Percentiles rank a stretch among this genome's conserved stretches.
These are phyloP conservation scores for Mallotus repandus DNA, from an alignment of 441 rosid species.

Conservation along the genomic window DNA sequence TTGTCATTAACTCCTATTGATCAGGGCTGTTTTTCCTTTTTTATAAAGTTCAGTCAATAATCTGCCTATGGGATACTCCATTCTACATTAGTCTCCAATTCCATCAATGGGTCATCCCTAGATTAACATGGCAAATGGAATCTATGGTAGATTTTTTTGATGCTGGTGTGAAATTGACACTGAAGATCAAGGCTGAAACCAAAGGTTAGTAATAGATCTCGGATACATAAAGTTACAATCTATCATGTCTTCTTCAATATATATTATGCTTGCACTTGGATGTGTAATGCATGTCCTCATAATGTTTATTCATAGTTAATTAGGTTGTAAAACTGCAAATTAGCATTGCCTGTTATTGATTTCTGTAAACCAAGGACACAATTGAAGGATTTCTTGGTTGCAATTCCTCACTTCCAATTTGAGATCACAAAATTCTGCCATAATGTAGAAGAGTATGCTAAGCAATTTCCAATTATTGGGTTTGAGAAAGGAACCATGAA, in stretches of 20 bases:
- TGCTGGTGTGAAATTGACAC: slow-evolving; percentile 64
- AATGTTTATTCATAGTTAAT: neutral
- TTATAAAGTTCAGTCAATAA: slow-evolving; percentile 30
- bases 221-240: slow-evolving; percentile 1
- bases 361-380: slow-evolving; percentile 56
- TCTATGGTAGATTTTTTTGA: slow-evolving; percentile 77
- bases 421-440: slow-evolving; percentile 67
- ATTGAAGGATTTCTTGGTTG: slow-evolving; percentile 75
- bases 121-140: slow-evolving; percentile 25
- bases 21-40: slow-evolving; percentile 1
- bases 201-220: slow-evolving; percentile 43
- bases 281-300: neutral
- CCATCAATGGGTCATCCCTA: slow-evolving; percentile 29
- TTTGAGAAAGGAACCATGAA: slow-evolving; percentile 94
- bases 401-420: slow-evolving; percentile 60
- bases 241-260: neutral
- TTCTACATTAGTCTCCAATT: slow-evolving; percentile 17
- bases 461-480: slow-evolving; percentile 94
- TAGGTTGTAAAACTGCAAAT: slow-evolving; percentile 6
- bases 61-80: slow-evolving; percentile 16
- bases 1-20: neutral
- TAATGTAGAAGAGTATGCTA: slow-evolving; percentile 85
- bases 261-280: neutral
- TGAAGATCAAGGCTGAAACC: slow-evolving; percentile 75
- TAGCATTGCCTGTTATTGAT: neutral